Percentiles rank a stretch among this genome's conserved stretches.
phyloP scores from a whole-genome alignment of 1,139 yeast genomes.

The Spathaspora sp. region DNA sequence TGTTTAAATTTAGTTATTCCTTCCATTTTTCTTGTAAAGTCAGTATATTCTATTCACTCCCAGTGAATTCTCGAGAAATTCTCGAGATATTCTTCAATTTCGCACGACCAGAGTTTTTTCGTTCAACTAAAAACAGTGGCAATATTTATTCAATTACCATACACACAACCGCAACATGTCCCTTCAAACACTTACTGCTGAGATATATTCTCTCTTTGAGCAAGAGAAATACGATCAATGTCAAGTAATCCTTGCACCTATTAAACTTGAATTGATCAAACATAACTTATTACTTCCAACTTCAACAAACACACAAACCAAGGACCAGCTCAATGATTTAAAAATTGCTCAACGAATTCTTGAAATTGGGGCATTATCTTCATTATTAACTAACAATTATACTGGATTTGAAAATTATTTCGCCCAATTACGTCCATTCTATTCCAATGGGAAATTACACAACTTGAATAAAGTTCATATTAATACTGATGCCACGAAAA shows the following conservation, averaged over 20 bases:
- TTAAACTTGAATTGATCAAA: constrained; percentile 78
- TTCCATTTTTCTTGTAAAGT: too few relatives aligned
- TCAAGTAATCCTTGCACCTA: constrained; percentile 59
- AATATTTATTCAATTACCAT: not conserved
- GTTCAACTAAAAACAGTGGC: constrained; percentile 2
- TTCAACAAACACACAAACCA: constrained; percentile 32
- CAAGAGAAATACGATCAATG: constrained; percentile 61
- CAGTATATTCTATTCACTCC: not conserved
- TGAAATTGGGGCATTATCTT: constrained; percentile 82
- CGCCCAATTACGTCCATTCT: constrained; percentile 77
- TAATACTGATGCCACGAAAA: constrained; percentile 59
- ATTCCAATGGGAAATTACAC: constrained; percentile 49
- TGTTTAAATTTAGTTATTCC: too few relatives aligned
- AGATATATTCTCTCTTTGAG: constrained; percentile 65
- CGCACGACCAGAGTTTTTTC: not conserved
- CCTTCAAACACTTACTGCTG: constrained; percentile 57
- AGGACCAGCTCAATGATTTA: constrained; percentile 61
- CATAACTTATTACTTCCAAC: constrained; percentile 78
- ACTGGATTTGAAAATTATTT: constrained; percentile 68
- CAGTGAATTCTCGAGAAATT: not conserved
- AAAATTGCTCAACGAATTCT: constrained; percentile 76
- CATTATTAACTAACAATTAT: constrained; percentile 64
- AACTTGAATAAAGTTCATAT: constrained; percentile 47
- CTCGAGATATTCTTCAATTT: not conserved
- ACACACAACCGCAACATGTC: constrained; percentile 38